Conservation (phyloP, 2,329 filamentous ascomycete genomes). For the Curvularia spicifera region DNA sequence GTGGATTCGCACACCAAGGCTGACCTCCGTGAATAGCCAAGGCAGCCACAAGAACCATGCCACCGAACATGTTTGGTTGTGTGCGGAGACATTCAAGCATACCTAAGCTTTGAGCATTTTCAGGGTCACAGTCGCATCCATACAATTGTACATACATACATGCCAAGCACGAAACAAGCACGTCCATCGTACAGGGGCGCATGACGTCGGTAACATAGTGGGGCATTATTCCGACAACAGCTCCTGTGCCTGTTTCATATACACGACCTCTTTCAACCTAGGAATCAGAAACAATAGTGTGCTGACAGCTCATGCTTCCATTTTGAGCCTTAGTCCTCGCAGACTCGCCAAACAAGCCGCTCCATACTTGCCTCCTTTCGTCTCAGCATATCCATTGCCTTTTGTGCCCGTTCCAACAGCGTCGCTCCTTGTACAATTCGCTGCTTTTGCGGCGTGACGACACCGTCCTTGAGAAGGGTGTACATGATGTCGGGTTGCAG, state of each 20-base stretch:
- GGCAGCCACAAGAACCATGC: background rate
- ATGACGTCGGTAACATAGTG: background rate
- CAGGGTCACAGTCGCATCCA: background rate
- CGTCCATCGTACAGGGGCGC: background rate
- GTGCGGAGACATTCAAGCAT: background rate
- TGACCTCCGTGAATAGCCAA: background rate
- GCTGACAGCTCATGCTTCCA: background rate
- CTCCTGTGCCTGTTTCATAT: background rate
- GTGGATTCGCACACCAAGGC: background rate
- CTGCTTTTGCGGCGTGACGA: conserved; percentile 53
- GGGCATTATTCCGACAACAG: background rate
- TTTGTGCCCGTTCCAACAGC: conserved; percentile 52
- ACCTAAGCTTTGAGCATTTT: background rate
- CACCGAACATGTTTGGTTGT: no score
- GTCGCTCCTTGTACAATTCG: conserved; percentile 52
- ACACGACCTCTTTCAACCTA: background rate
- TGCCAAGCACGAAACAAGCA: background rate
- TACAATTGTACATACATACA: background rate
- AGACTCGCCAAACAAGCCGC: conserved; percentile 51
- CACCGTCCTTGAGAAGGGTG: conserved; percentile 50
- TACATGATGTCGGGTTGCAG: conserved; percentile 64
- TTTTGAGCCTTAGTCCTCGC: conserved; percentile 3
- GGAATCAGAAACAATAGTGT: background rate
- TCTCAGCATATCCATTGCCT: conserved; percentile 53
- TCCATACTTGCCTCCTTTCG: conserved; percentile 55